Evolutionary conservation across 176 grass and related monocot species (phyloP), one percentile per base, ranked within the genome.

Genomic region (Ensete glaucum): DNA sequence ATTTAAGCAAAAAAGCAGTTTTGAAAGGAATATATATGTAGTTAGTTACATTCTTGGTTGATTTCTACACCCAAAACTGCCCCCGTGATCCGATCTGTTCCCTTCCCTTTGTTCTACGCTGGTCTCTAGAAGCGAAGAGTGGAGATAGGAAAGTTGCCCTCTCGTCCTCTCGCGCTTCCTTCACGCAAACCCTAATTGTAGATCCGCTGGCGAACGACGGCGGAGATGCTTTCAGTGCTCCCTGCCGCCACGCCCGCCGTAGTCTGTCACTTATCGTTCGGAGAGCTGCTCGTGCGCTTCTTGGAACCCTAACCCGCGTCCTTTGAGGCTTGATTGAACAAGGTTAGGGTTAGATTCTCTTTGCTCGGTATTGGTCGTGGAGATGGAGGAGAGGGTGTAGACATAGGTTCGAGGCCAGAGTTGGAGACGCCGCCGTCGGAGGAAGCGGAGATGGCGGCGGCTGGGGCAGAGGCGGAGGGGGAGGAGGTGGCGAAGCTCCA

Each of bases 401-500:
- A 26, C 23, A 74, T 74, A 74, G 72, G 72, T 74, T 17, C 23
- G 1, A 56, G 53, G 53, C 53, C 23, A 26, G 53, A 54, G 53
- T 22, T 56, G 20, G 72, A 74, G 52, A 26, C 72, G 21, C 11
- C 53, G 53, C 23, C 72, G 52, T 15, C 52, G 53, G 52, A 19
- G 6, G 23, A 54, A 24, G 23, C 3, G 52, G 72, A 57, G 23
- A 74, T 74, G 72, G 25, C 8, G 51, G 12, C 72, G 53, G 20
- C 52, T 10, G 22, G 2, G 2, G 16, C 0, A 4, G 72, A 54
- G 72, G 72, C 9, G 24, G 24, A 8, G 9, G 71, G 29, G 19
- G 53, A 74, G 8, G 72, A 56, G 23, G 22, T 14, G 23, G 53
- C 52, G 52, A 24, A 74, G 53, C 72, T 74, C 53, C 72, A 56